Conservation (phyloP, 345 rosid genomes). For the Brassica juncea region DNA sequence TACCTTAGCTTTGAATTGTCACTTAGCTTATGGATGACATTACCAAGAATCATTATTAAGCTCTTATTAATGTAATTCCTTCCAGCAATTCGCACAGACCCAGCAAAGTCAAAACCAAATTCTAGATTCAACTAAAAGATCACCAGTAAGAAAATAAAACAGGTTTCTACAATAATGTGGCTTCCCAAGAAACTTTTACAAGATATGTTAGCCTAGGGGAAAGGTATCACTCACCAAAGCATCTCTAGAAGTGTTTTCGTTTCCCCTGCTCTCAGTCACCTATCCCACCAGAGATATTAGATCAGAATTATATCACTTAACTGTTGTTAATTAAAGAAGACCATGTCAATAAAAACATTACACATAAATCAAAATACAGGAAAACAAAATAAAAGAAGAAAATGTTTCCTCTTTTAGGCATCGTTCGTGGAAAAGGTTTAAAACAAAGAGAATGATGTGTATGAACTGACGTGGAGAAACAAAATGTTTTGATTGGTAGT, state of each 20-base stretch:
- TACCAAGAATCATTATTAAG: slow-evolving; percentile 81
- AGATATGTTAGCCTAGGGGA: not conserved
- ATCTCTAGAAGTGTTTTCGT: not conserved
- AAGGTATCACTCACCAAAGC: not conserved
- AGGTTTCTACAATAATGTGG: no score
- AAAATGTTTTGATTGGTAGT: no score
- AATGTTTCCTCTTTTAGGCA: no score
- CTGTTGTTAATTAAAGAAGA: no score
- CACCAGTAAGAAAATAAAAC: not conserved
- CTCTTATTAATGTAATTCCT: slow-evolving; percentile 95
- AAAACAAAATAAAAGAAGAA: no score
- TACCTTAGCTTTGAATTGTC: slow-evolving; percentile 50
- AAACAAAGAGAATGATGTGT: no score
- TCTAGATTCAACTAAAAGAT: slow-evolving; percentile 47
- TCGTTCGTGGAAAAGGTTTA: no score
- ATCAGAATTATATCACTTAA: no score
- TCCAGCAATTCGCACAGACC: slow-evolving; percentile 88
- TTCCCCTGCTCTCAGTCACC: not conserved
- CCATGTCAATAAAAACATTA: no score
- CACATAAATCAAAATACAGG: no score
- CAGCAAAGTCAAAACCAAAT: slow-evolving; percentile 86
- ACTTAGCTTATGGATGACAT: slow-evolving; percentile 89
- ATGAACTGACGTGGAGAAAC: no score
- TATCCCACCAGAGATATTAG: not conserved
- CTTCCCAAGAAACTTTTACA: not conserved